Evolutionary conservation across 2,329 filamentous ascomycete genomes (phyloP).

Genomic region (Zasmidium citrigriseum): DNA sequence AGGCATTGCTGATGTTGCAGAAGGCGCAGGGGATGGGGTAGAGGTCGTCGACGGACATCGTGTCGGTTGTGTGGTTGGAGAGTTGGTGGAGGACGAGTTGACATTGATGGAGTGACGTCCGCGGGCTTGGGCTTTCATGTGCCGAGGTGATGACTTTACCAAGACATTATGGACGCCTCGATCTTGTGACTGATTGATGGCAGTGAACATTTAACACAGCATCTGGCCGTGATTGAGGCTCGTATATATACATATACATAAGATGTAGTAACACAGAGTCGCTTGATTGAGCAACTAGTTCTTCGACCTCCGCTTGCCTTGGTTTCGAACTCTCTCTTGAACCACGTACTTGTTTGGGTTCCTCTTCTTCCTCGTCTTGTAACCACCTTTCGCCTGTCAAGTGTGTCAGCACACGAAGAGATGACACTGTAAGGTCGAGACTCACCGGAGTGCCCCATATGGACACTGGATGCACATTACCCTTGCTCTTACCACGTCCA

Average conservation of each 20-base stretch:
- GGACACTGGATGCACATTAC: conserved; percentile 91
- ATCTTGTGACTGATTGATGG: too few species aligned
- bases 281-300: conserved; percentile 20
- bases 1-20: conserved; percentile 57
- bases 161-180: too few species aligned
- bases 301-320: conserved; percentile 73
- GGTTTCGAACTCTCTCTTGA: conserved; percentile 78
- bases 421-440: conserved; percentile 29
- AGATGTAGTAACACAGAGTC: not conserved
- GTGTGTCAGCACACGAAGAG: conserved; percentile 19
- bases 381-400: conserved; percentile 71
- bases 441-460: conserved; percentile 95
- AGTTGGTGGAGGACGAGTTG: not conserved
- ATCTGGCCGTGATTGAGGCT: not conserved
- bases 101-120: not conserved
- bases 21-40: conserved; percentile 57
- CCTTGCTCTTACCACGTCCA: conserved; percentile 99
- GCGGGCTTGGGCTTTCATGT: not conserved
- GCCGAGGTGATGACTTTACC: not conserved
- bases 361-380: conserved; percentile 86
- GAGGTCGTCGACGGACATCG: conserved; percentile 27
- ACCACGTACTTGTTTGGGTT: conserved; percentile 94
- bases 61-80: too few species aligned
- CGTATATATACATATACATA: not conserved
- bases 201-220: not conserved